Evolutionary conservation across 2,329 filamentous ascomycete species (phyloP).

Genomic region (Aspergillus sergii): DNA sequence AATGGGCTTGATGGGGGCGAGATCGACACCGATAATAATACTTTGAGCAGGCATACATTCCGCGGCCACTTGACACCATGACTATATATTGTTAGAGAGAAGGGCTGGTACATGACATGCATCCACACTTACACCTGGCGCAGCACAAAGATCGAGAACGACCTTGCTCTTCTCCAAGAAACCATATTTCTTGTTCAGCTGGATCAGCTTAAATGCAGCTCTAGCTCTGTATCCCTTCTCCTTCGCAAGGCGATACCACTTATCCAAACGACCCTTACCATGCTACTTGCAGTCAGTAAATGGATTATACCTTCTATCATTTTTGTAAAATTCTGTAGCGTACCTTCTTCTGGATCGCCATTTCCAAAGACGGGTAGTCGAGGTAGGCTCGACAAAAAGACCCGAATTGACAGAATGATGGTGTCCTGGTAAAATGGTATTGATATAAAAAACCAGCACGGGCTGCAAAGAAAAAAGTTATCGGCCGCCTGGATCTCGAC

Average conservation of each 20-base stretch:
- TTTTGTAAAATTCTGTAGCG: constrained; percentile 7
- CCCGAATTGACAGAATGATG: constrained; percentile 16
- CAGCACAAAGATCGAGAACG: constrained; percentile 93
- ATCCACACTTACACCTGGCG: constrained; percentile 71
- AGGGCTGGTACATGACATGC: background rate
- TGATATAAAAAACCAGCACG: constrained; percentile 24
- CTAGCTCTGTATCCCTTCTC: constrained; percentile 96
- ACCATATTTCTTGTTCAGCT: constrained; percentile 98
- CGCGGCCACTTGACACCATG: constrained; percentile 94
- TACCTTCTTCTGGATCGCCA: constrained; percentile 96
- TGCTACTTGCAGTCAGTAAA: constrained; percentile 56
- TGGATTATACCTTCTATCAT: background rate
- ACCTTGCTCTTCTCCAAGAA: constrained; percentile 98
- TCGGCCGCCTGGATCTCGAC: constrained; percentile 20
- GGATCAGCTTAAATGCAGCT: constrained; percentile 96
- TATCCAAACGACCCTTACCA: constrained; percentile 96
- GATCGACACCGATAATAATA: constrained; percentile 91
- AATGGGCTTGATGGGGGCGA: constrained; percentile 93
- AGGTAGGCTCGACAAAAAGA: constrained; percentile 24
- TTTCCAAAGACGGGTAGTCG: constrained; percentile 46
- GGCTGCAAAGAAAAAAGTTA: constrained; percentile 24
- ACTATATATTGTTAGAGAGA: constrained; percentile 52
- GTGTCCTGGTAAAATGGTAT: background rate
- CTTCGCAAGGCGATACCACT: constrained; percentile 98
- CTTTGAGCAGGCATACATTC: constrained; percentile 91